These are phyloP conservation scores for Herpetospermum pedunculosum DNA, from an alignment of 306 rosid genomes.

Conservation along the genomic window DNA sequence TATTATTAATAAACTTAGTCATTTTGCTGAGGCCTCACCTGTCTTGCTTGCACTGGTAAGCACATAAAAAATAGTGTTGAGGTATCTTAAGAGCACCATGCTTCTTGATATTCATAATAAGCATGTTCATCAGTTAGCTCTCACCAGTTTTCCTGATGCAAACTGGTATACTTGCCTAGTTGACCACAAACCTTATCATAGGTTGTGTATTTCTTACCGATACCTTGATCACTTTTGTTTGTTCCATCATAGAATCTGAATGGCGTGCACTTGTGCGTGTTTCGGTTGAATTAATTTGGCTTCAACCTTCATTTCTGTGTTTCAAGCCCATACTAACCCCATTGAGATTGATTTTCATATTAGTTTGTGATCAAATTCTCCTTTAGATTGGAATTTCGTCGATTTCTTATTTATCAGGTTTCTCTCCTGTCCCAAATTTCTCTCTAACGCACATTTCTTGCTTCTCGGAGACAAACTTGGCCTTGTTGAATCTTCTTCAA, in stretches of 20 bases:
- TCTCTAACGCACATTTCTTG: not conserved
- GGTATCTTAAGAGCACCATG: not conserved
- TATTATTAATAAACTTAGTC: not conserved
- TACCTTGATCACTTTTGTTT: not conserved
- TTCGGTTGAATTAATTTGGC: not conserved
- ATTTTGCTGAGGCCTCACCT: not conserved
- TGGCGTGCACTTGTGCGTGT: not conserved
- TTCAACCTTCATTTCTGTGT: not conserved
- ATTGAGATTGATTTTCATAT: not conserved
- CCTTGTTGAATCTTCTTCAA: not conserved
- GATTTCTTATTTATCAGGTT: not conserved
- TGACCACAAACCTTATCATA: not conserved
- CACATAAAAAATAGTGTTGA: not conserved
- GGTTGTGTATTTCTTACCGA: not conserved
- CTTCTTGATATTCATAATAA: not conserved
- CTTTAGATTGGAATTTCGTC: not conserved
- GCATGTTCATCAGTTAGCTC: not conserved
- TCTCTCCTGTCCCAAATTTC: not conserved
- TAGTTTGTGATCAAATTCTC: not conserved
- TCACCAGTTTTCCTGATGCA: not conserved
- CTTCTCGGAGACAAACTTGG: not conserved
- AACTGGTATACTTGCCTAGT: not conserved
- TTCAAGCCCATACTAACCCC: not conserved
- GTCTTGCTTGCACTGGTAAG: not conserved
- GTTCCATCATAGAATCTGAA: not conserved